Percentiles rank a stretch among this genome's conserved stretches.
phyloP scores from a whole-genome alignment of 1,284 basidiomycete genomes.

The Acaromyces ingoldii region DNA sequence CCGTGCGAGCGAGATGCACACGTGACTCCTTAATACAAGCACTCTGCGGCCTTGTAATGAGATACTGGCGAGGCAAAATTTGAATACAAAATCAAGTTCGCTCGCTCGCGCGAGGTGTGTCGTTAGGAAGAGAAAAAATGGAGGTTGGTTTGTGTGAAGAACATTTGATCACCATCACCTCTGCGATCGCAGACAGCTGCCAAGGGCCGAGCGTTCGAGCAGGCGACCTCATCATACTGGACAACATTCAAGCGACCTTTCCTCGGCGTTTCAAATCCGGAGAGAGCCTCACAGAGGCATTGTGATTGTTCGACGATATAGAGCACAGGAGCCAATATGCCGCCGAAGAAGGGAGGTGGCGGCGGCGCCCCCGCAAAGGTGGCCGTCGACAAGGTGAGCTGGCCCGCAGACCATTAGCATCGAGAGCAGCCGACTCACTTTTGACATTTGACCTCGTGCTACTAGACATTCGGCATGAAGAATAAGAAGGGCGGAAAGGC shows the following conservation, averaged over 20 bases:
- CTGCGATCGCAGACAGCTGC: not conserved
- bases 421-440: not conserved
- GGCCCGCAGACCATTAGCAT: not conserved
- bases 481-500: constrained; percentile 86
- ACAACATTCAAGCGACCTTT: not conserved
- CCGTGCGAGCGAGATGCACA: too few species aligned
- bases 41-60: too few species aligned
- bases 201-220: not conserved
- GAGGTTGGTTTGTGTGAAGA: not conserved
- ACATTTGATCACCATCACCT: not conserved
- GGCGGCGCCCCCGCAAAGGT: constrained; percentile 56
- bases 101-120: too few species aligned
- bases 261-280: not conserved
- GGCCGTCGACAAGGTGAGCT: constrained; percentile 34
- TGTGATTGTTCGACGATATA: too few species aligned
- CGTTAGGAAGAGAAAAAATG: too few species aligned
- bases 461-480: constrained; percentile 72
- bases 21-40: too few species aligned
- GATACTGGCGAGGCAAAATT: too few species aligned
- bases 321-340: constrained; percentile 29
- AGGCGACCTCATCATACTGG: not conserved
- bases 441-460: not conserved
- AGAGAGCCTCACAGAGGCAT: not conserved
- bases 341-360: constrained; percentile 41
- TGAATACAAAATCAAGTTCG: too few species aligned